These are phyloP conservation scores for Takashimella tepidaria DNA, from an alignment of 1,284 basidiomycete genomes.

Conservation along the genomic window DNA sequence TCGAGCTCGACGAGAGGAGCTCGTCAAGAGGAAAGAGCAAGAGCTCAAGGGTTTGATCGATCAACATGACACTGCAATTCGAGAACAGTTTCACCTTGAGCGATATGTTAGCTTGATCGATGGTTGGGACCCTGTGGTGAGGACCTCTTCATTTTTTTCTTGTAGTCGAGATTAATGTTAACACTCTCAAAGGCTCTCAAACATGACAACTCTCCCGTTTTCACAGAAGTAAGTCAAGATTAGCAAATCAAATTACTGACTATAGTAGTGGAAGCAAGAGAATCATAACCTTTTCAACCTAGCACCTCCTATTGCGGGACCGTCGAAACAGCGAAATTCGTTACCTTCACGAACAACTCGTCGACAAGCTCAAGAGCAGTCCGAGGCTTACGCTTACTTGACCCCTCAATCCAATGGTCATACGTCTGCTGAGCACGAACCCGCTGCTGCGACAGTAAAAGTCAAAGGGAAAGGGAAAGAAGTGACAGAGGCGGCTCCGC, in stretches of 20 bases:
- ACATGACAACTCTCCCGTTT: slow-evolving; percentile 64
- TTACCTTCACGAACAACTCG: slow-evolving; percentile 34
- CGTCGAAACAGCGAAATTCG: slow-evolving; percentile 21
- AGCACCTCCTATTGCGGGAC: slow-evolving; percentile 18
- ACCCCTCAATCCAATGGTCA: slow-evolving; percentile 5
- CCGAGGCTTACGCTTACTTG: slow-evolving; percentile 27
- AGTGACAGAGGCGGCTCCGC: not conserved
- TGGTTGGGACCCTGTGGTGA: slow-evolving; percentile 65
- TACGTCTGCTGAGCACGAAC: not conserved
- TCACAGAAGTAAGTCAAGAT: slow-evolving; percentile 57
- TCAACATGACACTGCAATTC: slow-evolving; percentile 69
- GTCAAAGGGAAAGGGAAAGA: slow-evolving; percentile 15
- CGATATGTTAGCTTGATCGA: slow-evolving; percentile 65
- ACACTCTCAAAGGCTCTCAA: slow-evolving; percentile 61
- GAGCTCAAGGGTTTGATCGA: slow-evolving; percentile 60
- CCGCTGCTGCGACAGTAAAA: slow-evolving; percentile 1
- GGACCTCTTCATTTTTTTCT: slow-evolving; percentile 19
- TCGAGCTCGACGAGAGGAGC: slow-evolving; percentile 39
- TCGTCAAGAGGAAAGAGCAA: slow-evolving; percentile 57
- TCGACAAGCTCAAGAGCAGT: slow-evolving; percentile 33
- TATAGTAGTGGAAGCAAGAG: slow-evolving; percentile 22
- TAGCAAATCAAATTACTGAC: not conserved
- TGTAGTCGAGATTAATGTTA: slow-evolving; percentile 4
- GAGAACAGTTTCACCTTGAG: slow-evolving; percentile 81
- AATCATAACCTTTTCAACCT: slow-evolving; percentile 34